Base-by-base conservation (phyloP, 805 yeast species). In the Grigorovia transvaalensis region DNA sequence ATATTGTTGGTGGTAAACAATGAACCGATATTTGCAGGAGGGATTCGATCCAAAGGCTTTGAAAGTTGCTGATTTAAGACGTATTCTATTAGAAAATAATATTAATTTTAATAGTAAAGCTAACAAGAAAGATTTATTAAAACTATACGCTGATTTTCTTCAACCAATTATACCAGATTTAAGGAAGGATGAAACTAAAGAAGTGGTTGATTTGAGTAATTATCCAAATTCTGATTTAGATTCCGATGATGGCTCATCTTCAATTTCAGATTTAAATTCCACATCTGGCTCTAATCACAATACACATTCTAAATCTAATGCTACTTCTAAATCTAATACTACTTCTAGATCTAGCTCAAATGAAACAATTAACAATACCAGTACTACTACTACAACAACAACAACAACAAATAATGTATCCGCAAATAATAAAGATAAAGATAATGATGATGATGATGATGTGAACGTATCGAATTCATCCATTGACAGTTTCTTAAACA, bases 31-130 rank as follows among this genome's bases (percentile, higher is more conserved):
- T 52, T 43, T 63, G 47, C 45, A 61, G 35, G 51, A 64, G 67
- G 87, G 75, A n/a, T 88, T 86, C 65, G 82, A 88, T 62, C 85
- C 91, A 7, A 69, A 74, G 27, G 70, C 74, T 43, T 70, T 85
- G 56, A 84, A 81, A 49, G 82, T 87, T 20, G 80, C 89, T 3
- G 80, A 85, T 53, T 72, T 91, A 61, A 76, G 93, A 59, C 76
- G 80, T 20, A 74, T 88, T 20, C 71, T 91, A 50, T 67, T 73
- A 12, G 82, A 78, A 51, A 77, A 88, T 62, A 74, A 77, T n/a
- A 72, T 90, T n/a, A 65, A 68, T 1, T 82, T 74, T 61, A 75
- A 85, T 0, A 71, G 84, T 1, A 71, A 76, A 46, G 83, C 89
- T 6, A 86, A 82, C 62, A 91, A 91, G 65, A 68, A 77, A 7